phyloP scores from a whole-genome alignment of 176 grass and related monocot species.

The Aegilops bicornis region DNA sequence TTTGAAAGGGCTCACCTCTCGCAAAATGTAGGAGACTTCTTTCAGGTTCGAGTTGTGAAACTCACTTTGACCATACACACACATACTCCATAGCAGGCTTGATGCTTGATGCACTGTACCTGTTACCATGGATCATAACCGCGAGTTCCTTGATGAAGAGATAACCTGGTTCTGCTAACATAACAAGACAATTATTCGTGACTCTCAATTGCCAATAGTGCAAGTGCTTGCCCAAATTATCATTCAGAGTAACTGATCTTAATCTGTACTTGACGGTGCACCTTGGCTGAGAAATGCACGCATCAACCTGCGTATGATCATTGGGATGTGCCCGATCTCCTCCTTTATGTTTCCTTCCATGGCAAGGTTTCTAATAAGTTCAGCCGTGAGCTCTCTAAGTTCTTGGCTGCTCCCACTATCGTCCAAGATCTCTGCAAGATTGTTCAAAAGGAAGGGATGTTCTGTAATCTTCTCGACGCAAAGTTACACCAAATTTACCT shows the following conservation, averaged over 20 bases:
- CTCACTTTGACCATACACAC: too few relatives aligned
- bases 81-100: too few relatives aligned
- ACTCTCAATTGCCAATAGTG: constrained; percentile 5
- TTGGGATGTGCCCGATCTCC: not conserved
- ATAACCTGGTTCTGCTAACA: not conserved
- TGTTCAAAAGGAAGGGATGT: constrained; percentile 9
- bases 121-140: too few relatives aligned
- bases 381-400: not conserved
- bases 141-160: too few relatives aligned
- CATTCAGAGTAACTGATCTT: not conserved
- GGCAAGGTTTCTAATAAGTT: constrained; percentile 11
- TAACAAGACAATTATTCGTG: not conserved
- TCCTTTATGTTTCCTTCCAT: not conserved
- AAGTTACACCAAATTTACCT: not conserved
- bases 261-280: not conserved
- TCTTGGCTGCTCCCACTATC: not conserved
- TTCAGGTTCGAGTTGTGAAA: too few relatives aligned
- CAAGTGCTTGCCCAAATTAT: not conserved
- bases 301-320: not conserved
- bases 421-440: not conserved
- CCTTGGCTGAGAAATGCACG: not conserved
- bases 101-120: too few relatives aligned
- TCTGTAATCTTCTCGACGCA: not conserved
- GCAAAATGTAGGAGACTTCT: too few relatives aligned
- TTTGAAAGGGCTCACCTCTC: too few relatives aligned